These are phyloP conservation scores for Knufia petricola DNA, from an alignment of 2,329 filamentous ascomycete species.

Conservation along the genomic window DNA sequence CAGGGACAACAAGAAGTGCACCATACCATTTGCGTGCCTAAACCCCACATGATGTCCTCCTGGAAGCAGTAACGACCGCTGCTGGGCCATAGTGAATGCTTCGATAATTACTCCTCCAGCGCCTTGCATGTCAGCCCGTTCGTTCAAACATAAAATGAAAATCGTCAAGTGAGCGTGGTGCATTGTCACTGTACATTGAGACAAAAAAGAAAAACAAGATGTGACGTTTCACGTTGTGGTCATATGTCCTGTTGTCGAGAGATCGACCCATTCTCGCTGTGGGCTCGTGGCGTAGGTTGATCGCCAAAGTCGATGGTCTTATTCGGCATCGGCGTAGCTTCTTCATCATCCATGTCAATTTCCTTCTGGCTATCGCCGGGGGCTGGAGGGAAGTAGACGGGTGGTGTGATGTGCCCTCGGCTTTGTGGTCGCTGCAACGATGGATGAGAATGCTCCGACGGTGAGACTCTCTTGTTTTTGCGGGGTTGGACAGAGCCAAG, in stretches of 20 bases:
- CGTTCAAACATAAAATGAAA: conserved; percentile 2
- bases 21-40: neutral
- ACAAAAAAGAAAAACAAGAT: neutral
- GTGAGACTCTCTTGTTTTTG: conserved; percentile 21
- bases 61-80: neutral
- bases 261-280: conserved; percentile 47
- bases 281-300: conserved; percentile 43
- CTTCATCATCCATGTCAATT: conserved; percentile 30
- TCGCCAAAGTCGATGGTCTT: conserved; percentile 18
- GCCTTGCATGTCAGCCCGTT: neutral
- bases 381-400: conserved; percentile 39
- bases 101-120: conserved; percentile 4
- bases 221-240: conserved; percentile 68
- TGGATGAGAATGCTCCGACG: conserved; percentile 22
- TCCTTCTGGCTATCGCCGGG: conserved; percentile 34
- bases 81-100: neutral
- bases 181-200: conserved; percentile 4
- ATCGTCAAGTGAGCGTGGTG: conserved; percentile 7
- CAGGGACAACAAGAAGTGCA: neutral
- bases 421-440: conserved; percentile 20
- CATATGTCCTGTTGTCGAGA: conserved; percentile 55
- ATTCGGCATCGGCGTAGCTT: conserved; percentile 18
- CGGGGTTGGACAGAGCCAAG: conserved; percentile 21
- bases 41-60: no score
- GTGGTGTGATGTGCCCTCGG: conserved; percentile 38